Evolutionary conservation across 208 protist genomes (phyloP).

Genomic region (Phytomonas francai): DNA sequence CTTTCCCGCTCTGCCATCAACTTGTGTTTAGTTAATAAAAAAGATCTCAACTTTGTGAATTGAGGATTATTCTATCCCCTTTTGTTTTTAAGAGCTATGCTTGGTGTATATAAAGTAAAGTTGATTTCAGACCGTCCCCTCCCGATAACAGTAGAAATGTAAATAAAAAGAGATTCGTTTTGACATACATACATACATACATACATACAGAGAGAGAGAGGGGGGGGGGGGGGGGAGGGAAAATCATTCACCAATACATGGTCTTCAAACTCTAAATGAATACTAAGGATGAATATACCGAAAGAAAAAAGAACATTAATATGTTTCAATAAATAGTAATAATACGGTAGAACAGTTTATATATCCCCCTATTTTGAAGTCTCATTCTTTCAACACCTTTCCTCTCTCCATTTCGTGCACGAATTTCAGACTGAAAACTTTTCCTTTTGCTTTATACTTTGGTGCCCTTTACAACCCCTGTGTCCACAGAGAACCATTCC

Average conservation of each 20-base stretch:
- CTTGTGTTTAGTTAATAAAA: background rate
- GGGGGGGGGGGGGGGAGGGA: constrained; percentile 2
- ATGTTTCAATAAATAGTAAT: constrained; percentile 2
- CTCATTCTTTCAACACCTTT: background rate
- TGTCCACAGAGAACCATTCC: background rate
- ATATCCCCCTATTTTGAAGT: background rate
- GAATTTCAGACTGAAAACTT: background rate
- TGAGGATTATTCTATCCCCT: background rate
- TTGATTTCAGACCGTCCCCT: background rate
- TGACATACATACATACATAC: constrained; percentile 11
- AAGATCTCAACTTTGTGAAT: background rate
- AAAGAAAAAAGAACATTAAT: background rate
- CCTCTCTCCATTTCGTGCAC: background rate
- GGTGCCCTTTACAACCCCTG: background rate
- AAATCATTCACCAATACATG: background rate
- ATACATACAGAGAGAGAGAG: too few relatives aligned
- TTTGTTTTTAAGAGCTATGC: background rate
- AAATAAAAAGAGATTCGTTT: constrained; percentile 16
- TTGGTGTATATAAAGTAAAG: background rate
- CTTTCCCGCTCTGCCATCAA: background rate
- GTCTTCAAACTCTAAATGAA: background rate
- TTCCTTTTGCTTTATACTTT: background rate
- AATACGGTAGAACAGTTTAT: constrained; percentile 4
- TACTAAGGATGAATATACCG: background rate
- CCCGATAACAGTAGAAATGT: background rate